Evolutionary conservation across 495 filamentous ascomycete species (phyloP).

Genomic region (Podospora pseudoanserina): DNA sequence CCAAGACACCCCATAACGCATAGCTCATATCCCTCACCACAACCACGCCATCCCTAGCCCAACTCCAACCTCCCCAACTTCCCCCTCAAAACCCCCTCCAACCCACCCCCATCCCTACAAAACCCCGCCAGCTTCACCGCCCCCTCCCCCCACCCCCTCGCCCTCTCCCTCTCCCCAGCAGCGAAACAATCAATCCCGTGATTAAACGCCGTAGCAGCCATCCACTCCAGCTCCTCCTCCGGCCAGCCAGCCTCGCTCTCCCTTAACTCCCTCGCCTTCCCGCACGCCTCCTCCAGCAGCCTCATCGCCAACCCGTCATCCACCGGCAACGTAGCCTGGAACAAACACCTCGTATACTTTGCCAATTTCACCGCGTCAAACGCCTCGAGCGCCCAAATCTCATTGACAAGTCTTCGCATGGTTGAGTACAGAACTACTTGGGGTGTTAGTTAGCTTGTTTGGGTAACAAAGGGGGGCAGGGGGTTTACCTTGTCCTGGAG

Average conservation of each 20-base stretch:
- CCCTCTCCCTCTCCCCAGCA: slow-evolving; percentile 50
- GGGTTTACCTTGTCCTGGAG: slow-evolving; percentile 45
- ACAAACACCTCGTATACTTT: slow-evolving; percentile 70
- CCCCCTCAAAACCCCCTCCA: slow-evolving; percentile 52
- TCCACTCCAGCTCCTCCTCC: slow-evolving; percentile 69
- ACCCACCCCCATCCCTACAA: slow-evolving; percentile 47
- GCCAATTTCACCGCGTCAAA: slow-evolving; percentile 56
- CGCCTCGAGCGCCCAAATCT: slow-evolving; percentile 52
- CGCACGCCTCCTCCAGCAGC: slow-evolving; percentile 55
- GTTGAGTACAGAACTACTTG: slow-evolving; percentile 44
- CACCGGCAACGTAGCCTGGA: slow-evolving; percentile 56
- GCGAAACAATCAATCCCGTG: slow-evolving; percentile 69
- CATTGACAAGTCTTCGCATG: slow-evolving; percentile 60
- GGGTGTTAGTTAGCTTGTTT: slow-evolving; percentile 13
- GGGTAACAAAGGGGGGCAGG: neutral
- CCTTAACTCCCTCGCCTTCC: slow-evolving; percentile 43
- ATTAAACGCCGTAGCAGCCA: slow-evolving; percentile 72
- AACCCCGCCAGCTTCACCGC: slow-evolving; percentile 61
- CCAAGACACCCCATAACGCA: too few relatives aligned
- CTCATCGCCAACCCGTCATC: slow-evolving; percentile 46
- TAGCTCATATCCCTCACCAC: neutral
- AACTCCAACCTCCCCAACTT: slow-evolving; percentile 47
- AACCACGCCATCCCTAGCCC: neutral
- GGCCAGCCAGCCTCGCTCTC: slow-evolving; percentile 55
- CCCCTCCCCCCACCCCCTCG: slow-evolving; percentile 61